Base-by-base conservation (phyloP, 129 eudicot species). In the Centella asiatica region DNA sequence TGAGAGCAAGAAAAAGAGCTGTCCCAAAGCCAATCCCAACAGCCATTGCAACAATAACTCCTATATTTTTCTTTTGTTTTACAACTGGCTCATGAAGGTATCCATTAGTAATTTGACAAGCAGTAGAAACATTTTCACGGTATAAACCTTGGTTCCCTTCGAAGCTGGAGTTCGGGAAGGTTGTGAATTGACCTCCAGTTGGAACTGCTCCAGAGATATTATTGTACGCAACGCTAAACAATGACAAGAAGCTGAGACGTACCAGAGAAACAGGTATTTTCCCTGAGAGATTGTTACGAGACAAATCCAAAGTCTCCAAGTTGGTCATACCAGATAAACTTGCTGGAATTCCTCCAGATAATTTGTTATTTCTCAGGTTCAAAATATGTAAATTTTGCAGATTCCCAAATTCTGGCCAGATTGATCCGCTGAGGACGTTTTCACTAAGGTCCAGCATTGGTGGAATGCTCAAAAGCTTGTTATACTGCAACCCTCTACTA, bases 371-470 rank as follows among this genome's bases (percentile, higher is more conserved):
- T 42, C 67, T 80, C 42, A 86, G 72, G 64, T 79, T 79, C 76
- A 86, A 77, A 59, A 69, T 52, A 24, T 82, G 89, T 34, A 86
- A 39, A 61, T 66, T 68, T 53, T 60, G 80, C 69, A 86, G 68
- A 44, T 70, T 77, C 8, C 95, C 90, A 57, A 86, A 83, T 66
- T 86, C 90, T 0, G 87, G 81, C 90, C 80, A 75, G 60, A 86
- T 83, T 24, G 80, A 72, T 15, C 95, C 95, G 0, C 73, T 79
- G 44, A 86, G 72, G 37, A 36, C 24, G 72, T 86, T 86, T n/a
- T 51, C 69, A 23, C 87, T 77, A 4, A 86, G 84, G 62, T 79
- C 84, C 24, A 86, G 14, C 17, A 61, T 54, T 1, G 89, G 82
- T 7, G 95, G 95, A 62, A 86, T 79, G 65, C 84, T 82, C 60